Base-by-base conservation (phyloP, 805 yeast species). In the Suhomyces canberraensis region DNA sequence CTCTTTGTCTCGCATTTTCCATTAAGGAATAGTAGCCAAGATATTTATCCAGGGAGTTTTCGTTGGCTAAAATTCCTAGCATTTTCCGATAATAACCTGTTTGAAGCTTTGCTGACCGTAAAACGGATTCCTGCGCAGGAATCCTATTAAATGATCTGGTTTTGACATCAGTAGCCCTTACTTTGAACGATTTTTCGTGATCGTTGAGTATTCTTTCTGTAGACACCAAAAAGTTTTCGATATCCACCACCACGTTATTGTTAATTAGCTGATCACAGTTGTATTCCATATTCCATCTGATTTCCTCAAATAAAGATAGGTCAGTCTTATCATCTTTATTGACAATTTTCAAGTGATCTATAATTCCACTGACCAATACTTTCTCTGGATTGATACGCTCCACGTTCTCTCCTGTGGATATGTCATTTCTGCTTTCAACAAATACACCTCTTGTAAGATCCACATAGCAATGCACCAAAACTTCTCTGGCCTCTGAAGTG, bases 361-460 rank as follows among this genome's bases (percentile, higher is more conserved):
- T 71, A 1, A 83, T 63, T 2, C 90, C 93, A 50, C 85, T 79
- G 5, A 81, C 66, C 16, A 80, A 53, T 1, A 77, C 64, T 31
- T 41, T 40, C 15, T 15, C 15, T 36, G 30, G 11, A 15, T 29
- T 33, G 13, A 20, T 21, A 9, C 11, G 15, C 3, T 30, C 39
- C 5, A 38, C 35, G 18, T 17, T n/a, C 7, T 11, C 5, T 5
- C n/a, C 29, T 6, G 6, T 6, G 5, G 11, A 5, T 13, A 24
- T 5, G 8, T 37, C 15, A n/a, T 29, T 37, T 3, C 33, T 35
- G 2, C 19, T 29, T 1, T 43, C 36, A 3, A 45, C 36, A 16
- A 62, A 49, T 7, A 24, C 14, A 5, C 48, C 50, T 6, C 34
- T 33, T 0, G 51, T 41, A 4, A 66, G 39, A 47, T 76, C 65